Evolutionary conservation across 2,329 filamentous ascomycete genomes (phyloP), one percentile per base, ranked within the genome.

Genomic region (Aspergillus floridensis): DNA sequence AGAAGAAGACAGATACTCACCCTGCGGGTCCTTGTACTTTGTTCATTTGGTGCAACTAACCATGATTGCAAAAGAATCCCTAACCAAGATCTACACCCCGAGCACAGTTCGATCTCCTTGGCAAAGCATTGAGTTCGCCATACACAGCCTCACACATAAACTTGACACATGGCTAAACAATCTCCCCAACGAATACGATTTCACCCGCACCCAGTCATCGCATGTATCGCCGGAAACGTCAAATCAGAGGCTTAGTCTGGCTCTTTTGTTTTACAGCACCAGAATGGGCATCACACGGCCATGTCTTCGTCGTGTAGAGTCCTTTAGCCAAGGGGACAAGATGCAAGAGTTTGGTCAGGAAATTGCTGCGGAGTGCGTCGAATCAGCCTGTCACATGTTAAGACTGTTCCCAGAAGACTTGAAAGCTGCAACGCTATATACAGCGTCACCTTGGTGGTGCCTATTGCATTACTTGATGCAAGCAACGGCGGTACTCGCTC

Each of bases 401-500:
- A 70, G 68, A 0, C 65, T 79, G 12, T 73, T 80, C 46, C 77
- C 77, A 8, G 72, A 78, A 44, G 68, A 71, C 8, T 70, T 74
- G 14, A 75, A 78, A 53, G 68, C 73, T 7, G 65, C 69, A 7
- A 63, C 73, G 0, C 65, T 80, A 11, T 70, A 78, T 57, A 70
- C 69, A 19, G 68, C 74, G 16, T 74, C 74, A 1, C 76, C 76
- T 14, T 80, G 78, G 78, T 80, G 77, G 76, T 77, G 72, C 60
- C 72, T 77, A 16, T 66, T 80, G 14, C 77, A 80, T 60, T 77
- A 76, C 55, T 66, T 80, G 6, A 78, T 80, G 68, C 78, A 80
- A 65, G 73, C 78, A 14, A 72, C 74, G 0, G 75, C 75, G 2
- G 70, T 80, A 1, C 69, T 80, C 21, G 71, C 79, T n/a, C 68